Percentiles rank a stretch among this genome's conserved stretches.
Conservation (phyloP, 805 yeast species). For the Teunomyces funiuensis region DNA sequence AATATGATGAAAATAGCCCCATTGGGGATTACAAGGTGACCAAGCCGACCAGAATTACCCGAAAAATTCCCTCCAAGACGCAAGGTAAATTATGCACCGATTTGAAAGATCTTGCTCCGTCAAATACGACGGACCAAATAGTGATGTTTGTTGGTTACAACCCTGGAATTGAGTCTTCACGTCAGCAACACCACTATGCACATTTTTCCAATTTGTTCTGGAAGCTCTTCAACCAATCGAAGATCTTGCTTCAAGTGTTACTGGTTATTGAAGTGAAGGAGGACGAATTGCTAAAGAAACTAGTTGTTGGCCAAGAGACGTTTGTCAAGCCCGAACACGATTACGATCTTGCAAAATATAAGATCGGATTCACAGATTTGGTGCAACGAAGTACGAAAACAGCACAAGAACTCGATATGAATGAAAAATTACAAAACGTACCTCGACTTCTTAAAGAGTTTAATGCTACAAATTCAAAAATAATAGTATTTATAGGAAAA, state of each 20-base stretch:
- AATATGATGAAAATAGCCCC: conserved; percentile 11
- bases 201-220: conserved; percentile 69
- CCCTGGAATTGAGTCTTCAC: conserved; percentile 65
- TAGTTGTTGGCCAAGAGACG: conserved; percentile 14
- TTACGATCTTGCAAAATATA: conserved; percentile 39
- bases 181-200: conserved; percentile 68
- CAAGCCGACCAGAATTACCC: neutral
- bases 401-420: conserved; percentile 50
- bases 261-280: conserved; percentile 10
- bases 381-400: conserved; percentile 62
- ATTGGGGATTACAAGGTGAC: neutral
- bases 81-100: neutral
- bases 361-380: conserved; percentile 71
- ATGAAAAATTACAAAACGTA: conserved; percentile 57
- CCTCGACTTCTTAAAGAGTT: conserved; percentile 51
- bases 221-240: conserved; percentile 57
- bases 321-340: conserved; percentile 37
- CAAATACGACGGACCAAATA: conserved; percentile 22
- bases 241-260: conserved; percentile 33
- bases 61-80: too few species aligned
- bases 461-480: conserved; percentile 32
- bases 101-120: conserved; percentile 32
- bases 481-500: conserved; percentile 64
- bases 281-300: conserved; percentile 9
- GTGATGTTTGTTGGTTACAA: conserved; percentile 69